Percentiles rank a stretch among this genome's conserved stretches.
phyloP scores from a whole-genome alignment of 2,329 filamentous ascomycete genomes.

The Talaromyces sp. region DNA sequence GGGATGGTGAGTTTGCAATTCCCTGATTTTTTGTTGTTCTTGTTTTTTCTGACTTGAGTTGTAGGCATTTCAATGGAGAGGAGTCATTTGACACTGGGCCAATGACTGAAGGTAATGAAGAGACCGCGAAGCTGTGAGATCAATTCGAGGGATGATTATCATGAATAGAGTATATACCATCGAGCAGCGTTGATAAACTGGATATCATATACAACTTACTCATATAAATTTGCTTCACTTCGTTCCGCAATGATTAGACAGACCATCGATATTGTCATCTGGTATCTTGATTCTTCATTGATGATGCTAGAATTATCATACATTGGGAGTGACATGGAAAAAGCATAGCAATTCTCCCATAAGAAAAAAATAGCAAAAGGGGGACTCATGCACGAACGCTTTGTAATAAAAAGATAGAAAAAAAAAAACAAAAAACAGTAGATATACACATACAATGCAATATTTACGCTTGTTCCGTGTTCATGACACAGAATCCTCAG shows the following conservation, averaged over 20 bases:
- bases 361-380: background rate
- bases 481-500: too few species aligned
- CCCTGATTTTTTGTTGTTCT: constrained; percentile 17
- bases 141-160: background rate
- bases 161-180: background rate
- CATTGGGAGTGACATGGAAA: background rate
- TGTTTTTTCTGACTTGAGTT: background rate
- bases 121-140: background rate
- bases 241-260: background rate
- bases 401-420: background rate
- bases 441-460: background rate
- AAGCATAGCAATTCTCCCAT: background rate
- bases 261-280: background rate
- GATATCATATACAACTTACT: background rate
- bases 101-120: constrained; percentile 16
- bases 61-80: constrained; percentile 42
- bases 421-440: background rate
- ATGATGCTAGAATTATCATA: background rate
- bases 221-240: too few species aligned
- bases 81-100: constrained; percentile 39
- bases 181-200: background rate
- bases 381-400: background rate
- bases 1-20: constrained; percentile 62
- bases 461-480: background rate
- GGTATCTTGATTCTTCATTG: background rate